These are phyloP conservation scores for Teratosphaeria epicoccoides DNA, from an alignment of 2,329 filamentous ascomycete genomes.

Conservation along the genomic window DNA sequence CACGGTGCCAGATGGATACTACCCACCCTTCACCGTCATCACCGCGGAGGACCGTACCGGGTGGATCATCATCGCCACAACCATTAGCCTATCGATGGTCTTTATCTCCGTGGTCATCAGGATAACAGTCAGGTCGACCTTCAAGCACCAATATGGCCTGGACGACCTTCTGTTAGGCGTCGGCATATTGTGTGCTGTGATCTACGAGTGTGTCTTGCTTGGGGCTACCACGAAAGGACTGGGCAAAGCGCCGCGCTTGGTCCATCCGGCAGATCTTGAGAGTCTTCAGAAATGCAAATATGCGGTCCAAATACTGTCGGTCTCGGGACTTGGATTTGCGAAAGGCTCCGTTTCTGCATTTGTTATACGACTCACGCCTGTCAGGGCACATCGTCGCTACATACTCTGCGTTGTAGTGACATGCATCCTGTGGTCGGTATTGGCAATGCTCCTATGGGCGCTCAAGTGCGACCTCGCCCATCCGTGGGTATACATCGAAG, in stretches of 20 bases:
- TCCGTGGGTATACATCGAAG: background rate
- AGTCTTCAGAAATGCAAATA: constrained; percentile 1
- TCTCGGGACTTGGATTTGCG: constrained; percentile 28
- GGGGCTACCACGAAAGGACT: background rate
- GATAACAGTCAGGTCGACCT: background rate
- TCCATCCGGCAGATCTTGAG: background rate
- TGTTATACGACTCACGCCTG: constrained; percentile 36
- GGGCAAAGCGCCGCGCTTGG: background rate
- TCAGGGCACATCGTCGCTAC: constrained; percentile 27
- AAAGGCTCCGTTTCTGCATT: constrained; percentile 37
- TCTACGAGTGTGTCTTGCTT: background rate
- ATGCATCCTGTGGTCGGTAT: background rate
- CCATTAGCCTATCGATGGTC: background rate
- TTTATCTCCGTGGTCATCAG: background rate
- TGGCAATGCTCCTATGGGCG: constrained; percentile 5
- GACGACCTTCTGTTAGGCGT: constrained; percentile 31
- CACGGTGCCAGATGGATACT: constrained; percentile 1
- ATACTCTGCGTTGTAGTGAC: background rate
- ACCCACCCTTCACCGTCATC: background rate
- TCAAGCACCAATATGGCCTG: background rate
- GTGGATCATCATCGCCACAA: constrained; percentile 7
- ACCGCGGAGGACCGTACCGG: constrained; percentile 4
- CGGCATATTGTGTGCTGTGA: constrained; percentile 12
- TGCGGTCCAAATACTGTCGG: background rate
- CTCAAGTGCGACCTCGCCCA: constrained; percentile 32